Base-by-base conservation (phyloP, 768 basidiomycete species). In the Boletus reticulatus region DNA sequence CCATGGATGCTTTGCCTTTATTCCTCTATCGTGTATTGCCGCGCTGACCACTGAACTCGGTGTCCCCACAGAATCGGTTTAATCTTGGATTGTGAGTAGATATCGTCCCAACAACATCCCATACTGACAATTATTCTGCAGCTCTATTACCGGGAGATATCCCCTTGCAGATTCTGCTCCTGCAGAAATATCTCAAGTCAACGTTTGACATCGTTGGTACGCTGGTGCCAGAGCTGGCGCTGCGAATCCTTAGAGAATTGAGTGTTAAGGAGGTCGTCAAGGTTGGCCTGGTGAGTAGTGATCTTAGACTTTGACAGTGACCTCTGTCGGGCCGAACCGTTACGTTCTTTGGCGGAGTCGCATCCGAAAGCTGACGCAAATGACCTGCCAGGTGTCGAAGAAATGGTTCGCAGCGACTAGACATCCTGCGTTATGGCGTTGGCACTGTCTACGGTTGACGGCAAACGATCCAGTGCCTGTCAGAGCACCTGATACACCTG, bases 121-220 rank as follows among this genome's bases (percentile, higher is more conserved):
- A 39, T 49, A 45, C 56, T 54, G 27, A 47, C 51, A 43, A 14
- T 48, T 53, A 6, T 32, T 19, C 32, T 53, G 27, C 57, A 89
- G 89, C 88, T 12, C 84, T 87, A 70, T 77, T 91, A 59, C 92
- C 93, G 0, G 90, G 91, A 32, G 93, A 94, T 62, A 89, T 94
- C 32, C 83, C 82, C 12, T 77, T 90, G 7, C 93, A 94, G 68
- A 92, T 95, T 43, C 78, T 88, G 1, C 82, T 92, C 3, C 80
- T 96, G 17, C 84, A 94, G 70, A 92, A 92, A 69, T 94, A 96
- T 61, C 80, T 82, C 36, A 84, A 80, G 62, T 88, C 88, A 13
- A 88, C 90, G 7, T 90, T 90, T 63, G 94, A 96, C 65, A 78
- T 96, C 47, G 75, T 95, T 31, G 87, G 88, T 8, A 79, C 80